phyloP scores from a whole-genome alignment of 2,329 filamentous ascomycete genomes.

The Beauveria sp. region DNA sequence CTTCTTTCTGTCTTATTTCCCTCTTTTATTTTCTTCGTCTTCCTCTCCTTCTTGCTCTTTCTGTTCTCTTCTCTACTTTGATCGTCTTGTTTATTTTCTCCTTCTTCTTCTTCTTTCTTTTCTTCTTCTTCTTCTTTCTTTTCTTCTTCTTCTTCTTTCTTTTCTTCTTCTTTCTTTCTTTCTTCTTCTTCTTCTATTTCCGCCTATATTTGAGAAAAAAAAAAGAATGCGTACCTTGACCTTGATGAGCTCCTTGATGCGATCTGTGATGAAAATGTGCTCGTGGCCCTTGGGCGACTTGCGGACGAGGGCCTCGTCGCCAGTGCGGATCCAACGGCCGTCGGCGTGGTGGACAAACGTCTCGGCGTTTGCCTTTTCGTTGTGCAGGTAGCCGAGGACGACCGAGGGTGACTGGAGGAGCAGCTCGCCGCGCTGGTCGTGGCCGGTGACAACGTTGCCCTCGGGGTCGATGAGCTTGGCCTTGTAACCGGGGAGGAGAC shows the following conservation, averaged over 20 bases:
- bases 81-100: too few relatives aligned
- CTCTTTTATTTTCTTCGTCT: neutral
- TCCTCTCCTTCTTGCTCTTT: neutral
- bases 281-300: constrained; percentile 60
- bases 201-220: neutral
- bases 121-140: neutral
- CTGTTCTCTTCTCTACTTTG: neutral
- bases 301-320: constrained; percentile 71
- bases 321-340: constrained; percentile 72
- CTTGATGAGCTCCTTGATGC: constrained; percentile 65
- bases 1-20: neutral
- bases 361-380: constrained; percentile 72
- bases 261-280: constrained; percentile 78
- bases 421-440: constrained; percentile 72
- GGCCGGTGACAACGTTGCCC: constrained; percentile 59
- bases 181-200: neutral
- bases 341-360: constrained; percentile 64
- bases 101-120: neutral
- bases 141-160: neutral
- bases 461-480: constrained; percentile 59
- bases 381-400: constrained; percentile 78
- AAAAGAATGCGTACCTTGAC: constrained; percentile 50
- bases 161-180: neutral
- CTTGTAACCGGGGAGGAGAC: constrained; percentile 54
- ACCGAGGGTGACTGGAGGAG: constrained; percentile 70